Evolutionary conservation across 2,329 filamentous ascomycete species (phyloP), one percentile per base, ranked within the genome.

Genomic region (Monilinia fructicola): DNA sequence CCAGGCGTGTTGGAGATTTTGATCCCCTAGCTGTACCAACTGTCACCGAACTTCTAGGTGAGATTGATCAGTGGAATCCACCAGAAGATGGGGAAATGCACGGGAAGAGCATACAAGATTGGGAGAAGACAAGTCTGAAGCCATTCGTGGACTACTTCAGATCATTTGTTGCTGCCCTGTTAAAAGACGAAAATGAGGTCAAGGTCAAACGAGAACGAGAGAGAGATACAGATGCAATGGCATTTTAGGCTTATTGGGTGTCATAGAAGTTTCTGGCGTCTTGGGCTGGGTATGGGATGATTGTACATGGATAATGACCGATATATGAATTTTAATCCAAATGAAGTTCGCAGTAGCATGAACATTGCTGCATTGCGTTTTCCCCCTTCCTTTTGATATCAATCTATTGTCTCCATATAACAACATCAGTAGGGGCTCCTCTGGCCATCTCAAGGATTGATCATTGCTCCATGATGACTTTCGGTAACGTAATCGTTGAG

Each of bases 101-200:
- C 0, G 40, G 77, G 71, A 86, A 83, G 73, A 81, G 80, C 66
- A 74, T 91, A 58, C 85, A 89, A 71, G 95, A 99, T 76, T 98
- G 94, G 88, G 94, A 99, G 79, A 99, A 98, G 86, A 99, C 95
- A 31, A 92, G 92, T 71, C 78, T 99, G 75, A 96, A 90, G 80
- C 92, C 93, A 11, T 98, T 96, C 76, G 87, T 98, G 46, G 93
- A 98, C 67, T 89, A 90, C 72, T 98, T 99, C 78, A 85, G 90
- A 72, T 84, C 83, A 0, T 96, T 97, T 78, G 92, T 98, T 10
- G 84, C 86, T 12, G 84, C 81, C 0, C 78, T 99, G 65, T 83
- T 97, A 77, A 93, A 89, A 77, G 94, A 96, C 67, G 88, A 91
- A 73, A 82, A 82, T 69, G 87, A 82, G 66, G 77, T 80, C 28